phyloP scores from a whole-genome alignment of 179 eudicot species.

The Patellifolia procumbens region DNA sequence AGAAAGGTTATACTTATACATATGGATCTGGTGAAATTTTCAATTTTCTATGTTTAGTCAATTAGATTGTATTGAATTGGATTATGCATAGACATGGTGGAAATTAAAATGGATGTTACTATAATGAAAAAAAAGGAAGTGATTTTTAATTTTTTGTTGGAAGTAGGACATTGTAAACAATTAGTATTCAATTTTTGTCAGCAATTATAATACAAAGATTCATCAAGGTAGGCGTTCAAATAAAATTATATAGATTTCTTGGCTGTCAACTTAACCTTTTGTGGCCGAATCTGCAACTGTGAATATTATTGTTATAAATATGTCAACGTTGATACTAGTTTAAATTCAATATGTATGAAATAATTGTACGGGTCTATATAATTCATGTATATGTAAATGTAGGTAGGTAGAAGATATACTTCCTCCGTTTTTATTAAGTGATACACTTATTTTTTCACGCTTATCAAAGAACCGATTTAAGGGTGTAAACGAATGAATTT shows the following conservation, averaged over 20 bases:
- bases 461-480: too few relatives aligned
- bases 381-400: constrained; percentile 12
- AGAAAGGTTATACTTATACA: neutral
- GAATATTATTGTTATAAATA: neutral
- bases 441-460: too few relatives aligned
- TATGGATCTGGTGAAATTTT: neutral
- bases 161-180: neutral
- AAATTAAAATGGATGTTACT: neutral
- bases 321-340: constrained; percentile 1
- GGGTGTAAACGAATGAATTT: too few relatives aligned
- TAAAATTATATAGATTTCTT: neutral
- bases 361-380: constrained; percentile 3
- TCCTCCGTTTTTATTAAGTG: too few relatives aligned
- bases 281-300: neutral
- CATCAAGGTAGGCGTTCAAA: too few relatives aligned
- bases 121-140: too few relatives aligned
- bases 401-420: constrained; percentile 20
- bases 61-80: neutral
- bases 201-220: neutral
- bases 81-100: too few relatives aligned
- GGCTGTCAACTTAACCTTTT: neutral
- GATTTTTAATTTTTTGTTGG: neutral
- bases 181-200: neutral
- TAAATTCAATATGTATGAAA: neutral
- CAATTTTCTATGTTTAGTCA: neutral